Percentiles rank a stretch among this genome's conserved stretches.
Evolutionary conservation across 2,329 filamentous ascomycete genomes (phyloP).

Genomic region (Pestalotiopsis fici): DNA sequence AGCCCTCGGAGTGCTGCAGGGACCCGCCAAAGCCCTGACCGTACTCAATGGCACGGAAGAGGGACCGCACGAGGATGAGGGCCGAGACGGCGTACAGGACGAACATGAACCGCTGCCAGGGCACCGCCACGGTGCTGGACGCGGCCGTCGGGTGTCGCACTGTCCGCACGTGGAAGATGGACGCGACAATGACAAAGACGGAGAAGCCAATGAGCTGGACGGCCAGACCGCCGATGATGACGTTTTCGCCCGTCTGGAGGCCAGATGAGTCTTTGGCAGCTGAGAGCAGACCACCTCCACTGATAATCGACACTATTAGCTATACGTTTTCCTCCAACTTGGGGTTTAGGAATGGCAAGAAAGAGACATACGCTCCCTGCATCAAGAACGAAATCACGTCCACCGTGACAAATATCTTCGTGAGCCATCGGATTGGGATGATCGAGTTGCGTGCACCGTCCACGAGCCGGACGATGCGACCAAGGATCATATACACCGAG

Average conservation of each 20-base stretch:
- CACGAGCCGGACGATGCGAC: constrained; percentile 34
- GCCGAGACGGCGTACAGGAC: constrained; percentile 12
- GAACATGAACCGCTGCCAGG: constrained; percentile 21
- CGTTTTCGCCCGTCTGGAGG: constrained; percentile 35
- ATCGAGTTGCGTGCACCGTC: constrained; percentile 39
- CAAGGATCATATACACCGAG: constrained; percentile 24
- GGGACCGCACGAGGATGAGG: constrained; percentile 34
- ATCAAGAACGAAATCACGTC: constrained; percentile 46
- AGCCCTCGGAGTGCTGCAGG: constrained; percentile 23
- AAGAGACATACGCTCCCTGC: constrained; percentile 36
- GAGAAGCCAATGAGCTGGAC: constrained; percentile 52
- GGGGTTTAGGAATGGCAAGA: neutral
- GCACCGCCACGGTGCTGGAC: constrained; percentile 14
- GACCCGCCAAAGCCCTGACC: constrained; percentile 25
- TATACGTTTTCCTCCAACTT: neutral
- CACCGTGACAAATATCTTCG: constrained; percentile 46
- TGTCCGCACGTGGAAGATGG: constrained; percentile 38
- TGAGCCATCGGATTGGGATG: constrained; percentile 40
- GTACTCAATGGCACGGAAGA: constrained; percentile 40
- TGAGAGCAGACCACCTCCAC: constrained; percentile 13
- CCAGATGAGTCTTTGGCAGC: constrained; percentile 17
- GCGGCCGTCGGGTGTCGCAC: constrained; percentile 14
- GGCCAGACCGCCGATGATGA: constrained; percentile 49
- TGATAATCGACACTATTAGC: neutral
- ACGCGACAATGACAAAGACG: constrained; percentile 45